Conservation (phyloP, 768 basidiomycete genomes). For the Leccinum truebloodii region DNA sequence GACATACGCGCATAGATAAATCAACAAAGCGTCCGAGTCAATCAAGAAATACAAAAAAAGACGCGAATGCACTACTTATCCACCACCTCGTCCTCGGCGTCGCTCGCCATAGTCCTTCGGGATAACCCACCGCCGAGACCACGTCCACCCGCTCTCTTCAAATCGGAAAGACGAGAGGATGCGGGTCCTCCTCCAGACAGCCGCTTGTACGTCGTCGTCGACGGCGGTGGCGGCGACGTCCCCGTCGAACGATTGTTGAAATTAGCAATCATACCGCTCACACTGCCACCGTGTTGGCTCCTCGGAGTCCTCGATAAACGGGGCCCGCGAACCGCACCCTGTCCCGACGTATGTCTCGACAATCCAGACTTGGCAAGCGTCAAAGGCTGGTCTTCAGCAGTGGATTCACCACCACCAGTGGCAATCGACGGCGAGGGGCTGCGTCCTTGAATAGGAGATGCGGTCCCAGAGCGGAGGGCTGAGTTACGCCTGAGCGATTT, state of each 20-base stretch:
- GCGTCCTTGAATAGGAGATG: constrained; percentile 38
- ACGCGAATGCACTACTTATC: constrained; percentile 25
- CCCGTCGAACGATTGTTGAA: constrained; percentile 51
- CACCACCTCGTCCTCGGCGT: constrained; percentile 76
- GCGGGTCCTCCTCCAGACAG: constrained; percentile 38
- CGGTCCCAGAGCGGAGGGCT: constrained; percentile 36
- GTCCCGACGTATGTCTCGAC: constrained; percentile 49
- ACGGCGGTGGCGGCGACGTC: constrained; percentile 39
- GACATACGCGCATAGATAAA: not conserved
- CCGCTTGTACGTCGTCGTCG: constrained; percentile 40
- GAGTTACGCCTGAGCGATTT: constrained; percentile 37
- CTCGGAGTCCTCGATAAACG: constrained; percentile 51
- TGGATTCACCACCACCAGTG: constrained; percentile 26
- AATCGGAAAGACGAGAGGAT: constrained; percentile 17
- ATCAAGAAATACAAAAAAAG: not conserved
- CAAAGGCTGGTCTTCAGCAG: constrained; percentile 37
- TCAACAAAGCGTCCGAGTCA: not conserved
- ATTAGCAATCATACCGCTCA: constrained; percentile 57
- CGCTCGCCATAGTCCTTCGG: constrained; percentile 79
- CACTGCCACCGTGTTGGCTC: constrained; percentile 41
- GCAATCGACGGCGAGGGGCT: constrained; percentile 45
- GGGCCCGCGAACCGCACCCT: constrained; percentile 46
- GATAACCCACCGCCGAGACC: constrained; percentile 52
- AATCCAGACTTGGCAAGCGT: constrained; percentile 36
- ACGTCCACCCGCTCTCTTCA: constrained; percentile 47